Evolutionary conservation across 192 early-diverging fungal species (phyloP), one percentile per base, ranked within the genome.

Genomic region (Coemansia sp.): DNA sequence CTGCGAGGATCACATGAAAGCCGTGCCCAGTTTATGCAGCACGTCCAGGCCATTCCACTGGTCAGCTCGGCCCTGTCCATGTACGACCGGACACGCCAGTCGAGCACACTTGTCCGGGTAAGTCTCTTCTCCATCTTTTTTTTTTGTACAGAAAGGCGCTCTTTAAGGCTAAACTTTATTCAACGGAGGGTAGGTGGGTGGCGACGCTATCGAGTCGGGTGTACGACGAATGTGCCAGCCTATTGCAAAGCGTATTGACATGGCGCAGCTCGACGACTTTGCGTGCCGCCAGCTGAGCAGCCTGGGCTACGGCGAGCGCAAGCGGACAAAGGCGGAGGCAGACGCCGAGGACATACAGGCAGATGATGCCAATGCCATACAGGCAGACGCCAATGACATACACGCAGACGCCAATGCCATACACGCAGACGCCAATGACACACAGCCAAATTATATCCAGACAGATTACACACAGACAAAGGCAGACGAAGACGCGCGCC

Each of bases 41-140:
- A 91, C 33, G 86, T 95, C 52, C 86, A 89, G 62, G 87, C 73
- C 60, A 81, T 92, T 27, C 92, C 92, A 10, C 45, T 94, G 8
- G 88, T 95, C 31, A 91, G 88, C 60, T 83, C 84, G n/a, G 86
- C 88, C 1, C 58, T 93, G 12, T 81, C 81, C 7, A 87, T 86
- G 10, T 94, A 94, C 58, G 87, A 88, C 53, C 81, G 79, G n/a
- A 86, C 87, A 12, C 88, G 89, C 64, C 69, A 78, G 58, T 61
- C 61, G 71, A 87, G 52, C 81, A 78, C 48, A 81, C 69, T 71
- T 53, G 73, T 64, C 7, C 60, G 67, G 28, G 67, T 69, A 69
- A 69, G 67, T 40, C 30, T 45, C 19, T 49, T 54, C 12, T 29
- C 3, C 43, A 23, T 38, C 47, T 23, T 10, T 43, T 29, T 38